These are phyloP conservation scores for Monosporascus ibericus DNA, from an alignment of 2,329 filamentous ascomycete genomes.

Conservation along the genomic window DNA sequence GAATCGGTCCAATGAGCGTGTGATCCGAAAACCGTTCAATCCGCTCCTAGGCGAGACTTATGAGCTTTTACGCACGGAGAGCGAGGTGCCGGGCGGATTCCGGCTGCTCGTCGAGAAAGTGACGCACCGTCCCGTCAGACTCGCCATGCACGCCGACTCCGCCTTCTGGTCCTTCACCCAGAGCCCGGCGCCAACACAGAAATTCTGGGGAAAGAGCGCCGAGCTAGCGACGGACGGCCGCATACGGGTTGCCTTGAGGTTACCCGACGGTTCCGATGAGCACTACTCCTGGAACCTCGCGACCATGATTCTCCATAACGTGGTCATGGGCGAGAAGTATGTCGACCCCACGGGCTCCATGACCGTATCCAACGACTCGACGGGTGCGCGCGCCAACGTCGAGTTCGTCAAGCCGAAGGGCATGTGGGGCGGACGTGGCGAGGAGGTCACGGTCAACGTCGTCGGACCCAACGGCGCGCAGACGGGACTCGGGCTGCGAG, in stretches of 20 bases:
- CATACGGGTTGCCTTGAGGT: conserved; percentile 66
- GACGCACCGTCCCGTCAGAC: conserved; percentile 81
- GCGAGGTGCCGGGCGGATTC: conserved; percentile 66
- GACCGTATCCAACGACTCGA: conserved; percentile 77
- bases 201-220: conserved; percentile 97
- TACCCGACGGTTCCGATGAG: conserved; percentile 64
- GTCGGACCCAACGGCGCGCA: conserved; percentile 60
- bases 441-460: conserved; percentile 77
- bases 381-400: conserved; percentile 74
- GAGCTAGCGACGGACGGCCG: conserved; percentile 92
- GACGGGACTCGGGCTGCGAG: conserved; percentile 62
- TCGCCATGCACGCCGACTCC: conserved; percentile 90
- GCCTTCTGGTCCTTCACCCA: conserved; percentile 82
- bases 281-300: conserved; percentile 84
- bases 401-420: conserved; percentile 84
- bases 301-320: conserved; percentile 87
- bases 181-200: conserved; percentile 82
- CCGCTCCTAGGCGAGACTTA: conserved; percentile 94
- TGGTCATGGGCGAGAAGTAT: conserved; percentile 97
- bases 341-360: conserved; percentile 90
- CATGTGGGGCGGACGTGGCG: conserved; percentile 92
- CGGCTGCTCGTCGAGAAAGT: conserved; percentile 95
- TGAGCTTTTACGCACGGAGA: conserved; percentile 82
- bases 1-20: conserved; percentile 78
- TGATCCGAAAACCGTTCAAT: conserved; percentile 94